These are phyloP conservation scores for Candida coquimbonensis DNA, from an alignment of 805 yeast genomes.

Conservation along the genomic window DNA sequence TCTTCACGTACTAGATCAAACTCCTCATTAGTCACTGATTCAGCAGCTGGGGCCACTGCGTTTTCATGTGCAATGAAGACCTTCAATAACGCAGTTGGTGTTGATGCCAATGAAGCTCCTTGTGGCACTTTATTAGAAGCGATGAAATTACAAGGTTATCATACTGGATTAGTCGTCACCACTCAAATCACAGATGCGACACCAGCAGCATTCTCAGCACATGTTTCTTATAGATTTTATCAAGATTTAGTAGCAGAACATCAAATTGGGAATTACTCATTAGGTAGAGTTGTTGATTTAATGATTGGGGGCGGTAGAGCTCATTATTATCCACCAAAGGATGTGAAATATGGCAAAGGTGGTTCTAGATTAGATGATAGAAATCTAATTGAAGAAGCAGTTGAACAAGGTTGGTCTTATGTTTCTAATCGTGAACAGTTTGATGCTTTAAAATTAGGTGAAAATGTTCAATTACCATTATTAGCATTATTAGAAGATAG, in stretches of 20 bases:
- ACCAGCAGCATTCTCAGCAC: constrained; percentile 84
- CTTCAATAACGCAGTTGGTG: constrained; percentile 92
- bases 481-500: constrained; percentile 67
- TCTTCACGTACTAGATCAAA: constrained; percentile 79
- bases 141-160: constrained; percentile 70
- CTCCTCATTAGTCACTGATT: constrained; percentile 76
- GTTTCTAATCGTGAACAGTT: constrained; percentile 54
- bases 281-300: constrained; percentile 76
- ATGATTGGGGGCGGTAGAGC: constrained; percentile 91
- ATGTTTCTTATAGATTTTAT: constrained; percentile 66
- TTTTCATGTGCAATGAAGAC: constrained; percentile 79
- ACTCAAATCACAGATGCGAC: constrained; percentile 93
- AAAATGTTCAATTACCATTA: constrained; percentile 66
- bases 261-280: constrained; percentile 72
- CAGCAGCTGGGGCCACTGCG: constrained; percentile 97
- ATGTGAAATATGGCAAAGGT: constrained; percentile 23
- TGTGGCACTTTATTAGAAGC: constrained; percentile 89
- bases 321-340: constrained; percentile 55
- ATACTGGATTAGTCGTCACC: constrained; percentile 88
- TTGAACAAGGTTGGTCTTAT: constrained; percentile 53
- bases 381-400: constrained; percentile 61
- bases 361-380: constrained; percentile 69
- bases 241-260: constrained; percentile 86
- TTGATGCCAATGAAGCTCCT: constrained; percentile 57
- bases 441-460: constrained; percentile 49